A percentile compares a stretch with the other conserved stretches of the same genome.
These are phyloP conservation scores for Fomitopsis pinicola DNA, from an alignment of 1,284 basidiomycete genomes.

Conservation along the genomic window DNA sequence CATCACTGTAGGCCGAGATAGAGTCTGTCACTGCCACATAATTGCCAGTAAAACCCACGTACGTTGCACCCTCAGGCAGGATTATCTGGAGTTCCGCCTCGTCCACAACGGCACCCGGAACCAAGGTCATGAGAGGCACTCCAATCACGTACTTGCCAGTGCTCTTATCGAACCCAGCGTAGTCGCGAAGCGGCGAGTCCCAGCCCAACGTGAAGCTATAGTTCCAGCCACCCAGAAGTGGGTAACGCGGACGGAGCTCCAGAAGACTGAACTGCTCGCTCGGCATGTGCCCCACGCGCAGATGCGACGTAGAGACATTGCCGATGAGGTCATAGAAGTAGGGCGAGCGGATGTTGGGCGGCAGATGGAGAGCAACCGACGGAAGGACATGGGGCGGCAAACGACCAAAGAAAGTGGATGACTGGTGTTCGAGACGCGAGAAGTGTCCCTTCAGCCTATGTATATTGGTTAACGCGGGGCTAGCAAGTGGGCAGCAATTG, in stretches of 20 bases:
- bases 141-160: constrained; percentile 68
- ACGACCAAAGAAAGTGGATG: constrained; percentile 63
- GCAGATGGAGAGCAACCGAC: constrained; percentile 71
- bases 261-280: constrained; percentile 63
- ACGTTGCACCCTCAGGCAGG: constrained; percentile 93
- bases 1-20: constrained; percentile 47
- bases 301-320: constrained; percentile 93
- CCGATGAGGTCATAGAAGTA: constrained; percentile 93
- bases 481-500: not conserved
- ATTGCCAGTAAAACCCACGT: constrained; percentile 31
- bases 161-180: constrained; percentile 55
- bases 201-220: constrained; percentile 94
- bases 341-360: constrained; percentile 72
- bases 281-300: constrained; percentile 65
- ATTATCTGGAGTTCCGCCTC: constrained; percentile 79
- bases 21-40: constrained; percentile 2
- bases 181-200: constrained; percentile 81
- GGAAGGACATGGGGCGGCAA: constrained; percentile 68
- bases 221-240: constrained; percentile 96
- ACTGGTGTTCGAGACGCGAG: constrained; percentile 86
- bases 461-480: not conserved
- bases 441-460: constrained; percentile 91
- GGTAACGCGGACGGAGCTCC: constrained; percentile 88
- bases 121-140: constrained; percentile 83
- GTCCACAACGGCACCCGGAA: constrained; percentile 80